Percentiles rank a stretch among this genome's conserved stretches.
phyloP scores from a whole-genome alignment of 2,329 filamentous ascomycete genomes.

The Cadophora sp. region DNA sequence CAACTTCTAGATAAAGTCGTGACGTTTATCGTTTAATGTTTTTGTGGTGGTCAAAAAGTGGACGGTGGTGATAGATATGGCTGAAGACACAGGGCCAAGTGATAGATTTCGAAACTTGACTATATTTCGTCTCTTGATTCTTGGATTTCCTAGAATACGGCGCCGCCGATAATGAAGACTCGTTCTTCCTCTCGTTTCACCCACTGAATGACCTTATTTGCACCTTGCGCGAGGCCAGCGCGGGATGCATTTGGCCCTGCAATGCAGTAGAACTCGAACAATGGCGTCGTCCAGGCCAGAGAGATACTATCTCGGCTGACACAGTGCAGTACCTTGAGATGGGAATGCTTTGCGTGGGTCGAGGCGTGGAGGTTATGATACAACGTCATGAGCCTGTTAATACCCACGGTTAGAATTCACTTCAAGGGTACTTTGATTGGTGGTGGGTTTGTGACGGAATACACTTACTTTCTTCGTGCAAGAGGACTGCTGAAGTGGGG shows the following conservation, averaged over 20 bases:
- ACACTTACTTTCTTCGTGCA: constrained; percentile 64
- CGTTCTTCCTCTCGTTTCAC: constrained; percentile 90
- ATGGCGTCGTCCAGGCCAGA: constrained; percentile 87
- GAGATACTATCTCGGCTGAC: constrained; percentile 78
- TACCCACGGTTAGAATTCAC: not conserved
- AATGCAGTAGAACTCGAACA: constrained; percentile 96
- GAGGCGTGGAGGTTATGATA: constrained; percentile 86
- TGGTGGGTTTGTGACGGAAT: constrained; percentile 1
- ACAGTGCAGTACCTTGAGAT: constrained; percentile 85
- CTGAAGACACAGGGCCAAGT: not conserved
- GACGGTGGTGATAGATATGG: not conserved
- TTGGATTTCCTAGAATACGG: constrained; percentile 64
- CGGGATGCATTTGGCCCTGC: constrained; percentile 75
- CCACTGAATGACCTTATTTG: constrained; percentile 91
- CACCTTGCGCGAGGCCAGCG: constrained; percentile 77
- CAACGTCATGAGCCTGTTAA: constrained; percentile 71
- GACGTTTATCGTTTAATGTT: not conserved
- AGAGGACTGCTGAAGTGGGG: constrained; percentile 69
- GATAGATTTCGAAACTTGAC: not conserved
- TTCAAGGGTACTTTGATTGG: not conserved
- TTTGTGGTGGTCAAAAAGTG: not conserved
- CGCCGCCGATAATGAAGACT: constrained; percentile 97
- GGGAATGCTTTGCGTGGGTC: constrained; percentile 83
- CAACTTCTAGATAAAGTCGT: not conserved
- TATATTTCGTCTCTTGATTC: not conserved